Evolutionary conservation across 192 early-diverging fungal genomes (phyloP), one percentile per base, ranked within the genome.

Genomic region (Piromyces finnis): DNA sequence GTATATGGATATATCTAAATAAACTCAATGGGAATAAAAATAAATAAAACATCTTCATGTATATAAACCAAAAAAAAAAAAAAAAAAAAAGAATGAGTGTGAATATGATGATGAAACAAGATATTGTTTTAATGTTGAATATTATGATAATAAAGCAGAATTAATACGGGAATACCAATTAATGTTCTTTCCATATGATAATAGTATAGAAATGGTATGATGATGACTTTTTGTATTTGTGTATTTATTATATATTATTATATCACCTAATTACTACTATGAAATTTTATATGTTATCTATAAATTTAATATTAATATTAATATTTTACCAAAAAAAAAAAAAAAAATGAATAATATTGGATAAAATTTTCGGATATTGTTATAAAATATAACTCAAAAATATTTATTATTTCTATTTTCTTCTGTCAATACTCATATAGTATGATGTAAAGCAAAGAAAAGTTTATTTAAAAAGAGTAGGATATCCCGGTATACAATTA

Each of bases 131-230:
- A 51, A 51, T 51, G 41, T 51, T 3, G 41, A 51, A 51, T 51
- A 51, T 51, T 51, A 51, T 51, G 89, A 90, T 81, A 78, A 77
- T 12, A 87, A 90, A 30, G 88, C 89, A 13, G 84, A 89, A 77
- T 85, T 89, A 1, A 81, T 83, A 26, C 82, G 88, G 26, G 81
- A 86, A 32, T 91, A 90, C 82, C 85, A 90, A 81, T 85, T 91
- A 41, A 87, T 90, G 82, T 91, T 83, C 83, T 90, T 86, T 80
- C 86, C 87, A 12, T 36, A 30, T 7, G 89, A 90, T 83, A 83
- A 84, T 77, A 83, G 87, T 29, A 85, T 90, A 35, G 90, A 91
- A 82, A 91, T 91, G 90, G 89, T 89, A 77, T 77, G 9, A n/a
- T 41, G n/a, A n/a, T n/a, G n/a, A n/a, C n/a, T n/a, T n/a, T n/a